phyloP scores from a whole-genome alignment of 2,329 filamentous ascomycete species.

The Aureobasidium sp. region DNA sequence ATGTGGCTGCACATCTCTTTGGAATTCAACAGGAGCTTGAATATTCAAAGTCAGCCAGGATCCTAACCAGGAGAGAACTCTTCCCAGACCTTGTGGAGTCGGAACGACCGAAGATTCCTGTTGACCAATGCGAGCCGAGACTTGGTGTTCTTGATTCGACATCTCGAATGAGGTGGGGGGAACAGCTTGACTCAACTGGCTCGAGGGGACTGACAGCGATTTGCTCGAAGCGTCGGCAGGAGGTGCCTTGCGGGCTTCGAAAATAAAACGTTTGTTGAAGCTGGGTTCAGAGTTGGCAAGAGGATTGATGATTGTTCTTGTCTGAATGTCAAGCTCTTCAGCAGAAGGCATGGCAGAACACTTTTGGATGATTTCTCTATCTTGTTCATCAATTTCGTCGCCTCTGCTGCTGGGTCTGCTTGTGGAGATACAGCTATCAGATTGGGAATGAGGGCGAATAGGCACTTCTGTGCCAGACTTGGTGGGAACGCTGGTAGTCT shows the following conservation, averaged over 20 bases:
- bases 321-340: not conserved
- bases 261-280: not conserved
- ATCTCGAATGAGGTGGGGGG: not conserved
- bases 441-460: not conserved
- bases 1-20: not conserved
- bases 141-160: conserved; percentile 6
- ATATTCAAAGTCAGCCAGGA: conserved; percentile 6
- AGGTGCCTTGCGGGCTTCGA: not conserved
- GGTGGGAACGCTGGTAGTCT: conserved; percentile 1
- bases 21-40: not conserved
- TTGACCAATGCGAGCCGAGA: not conserved
- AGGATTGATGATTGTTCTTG: not conserved
- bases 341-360: not conserved
- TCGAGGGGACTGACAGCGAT: not conserved
- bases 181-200: not conserved
- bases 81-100: not conserved
- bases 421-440: not conserved
- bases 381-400: not conserved
- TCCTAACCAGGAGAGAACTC: not conserved
- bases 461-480: not conserved
- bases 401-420: conserved; percentile 1
- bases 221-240: not conserved
- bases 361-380: not conserved
- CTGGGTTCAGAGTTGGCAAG: not conserved
- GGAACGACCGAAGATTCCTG: not conserved